Evolutionary conservation across 495 filamentous ascomycete species (phyloP).

Genomic region (Hamigera avellanea): DNA sequence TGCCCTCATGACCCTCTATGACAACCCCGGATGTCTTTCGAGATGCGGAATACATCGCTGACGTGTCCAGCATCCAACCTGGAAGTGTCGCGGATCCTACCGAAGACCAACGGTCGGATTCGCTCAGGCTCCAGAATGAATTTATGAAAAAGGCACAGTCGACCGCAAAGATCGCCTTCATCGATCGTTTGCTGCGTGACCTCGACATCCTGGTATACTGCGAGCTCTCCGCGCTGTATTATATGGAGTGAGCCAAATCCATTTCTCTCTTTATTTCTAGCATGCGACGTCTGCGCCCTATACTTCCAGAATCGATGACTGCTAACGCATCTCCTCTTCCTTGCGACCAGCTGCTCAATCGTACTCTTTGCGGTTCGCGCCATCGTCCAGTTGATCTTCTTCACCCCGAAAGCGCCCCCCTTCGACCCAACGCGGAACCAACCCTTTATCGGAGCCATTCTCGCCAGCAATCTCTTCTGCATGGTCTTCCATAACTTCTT

Average conservation of each 20-base stretch:
- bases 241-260: conserved; percentile 65
- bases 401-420: conserved; percentile 65
- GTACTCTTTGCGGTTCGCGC: conserved; percentile 58
- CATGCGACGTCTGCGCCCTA: background rate
- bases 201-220: conserved; percentile 75
- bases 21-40: conserved; percentile 37
- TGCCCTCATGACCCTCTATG: conserved; percentile 40
- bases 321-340: background rate
- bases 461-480: conserved; percentile 60
- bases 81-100: conserved; percentile 16
- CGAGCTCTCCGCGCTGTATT: conserved; percentile 73
- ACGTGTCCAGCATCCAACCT: conserved; percentile 34
- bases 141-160: conserved; percentile 28
- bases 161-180: conserved; percentile 40
- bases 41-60: conserved; percentile 41
- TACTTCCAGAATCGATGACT: background rate
- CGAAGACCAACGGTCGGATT: conserved; percentile 4
- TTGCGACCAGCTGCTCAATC: conserved; percentile 56
- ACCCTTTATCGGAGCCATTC: conserved; percentile 58
- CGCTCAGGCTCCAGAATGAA: conserved; percentile 14
- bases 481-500: conserved; percentile 58
- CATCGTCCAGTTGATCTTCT: conserved; percentile 59
- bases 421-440: conserved; percentile 50
- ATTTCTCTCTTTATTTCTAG: too few species aligned
- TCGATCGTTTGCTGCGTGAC: conserved; percentile 57